Evolutionary conservation across 179 eudicot genomes (phyloP).

Genomic region (Silene coronaria): DNA sequence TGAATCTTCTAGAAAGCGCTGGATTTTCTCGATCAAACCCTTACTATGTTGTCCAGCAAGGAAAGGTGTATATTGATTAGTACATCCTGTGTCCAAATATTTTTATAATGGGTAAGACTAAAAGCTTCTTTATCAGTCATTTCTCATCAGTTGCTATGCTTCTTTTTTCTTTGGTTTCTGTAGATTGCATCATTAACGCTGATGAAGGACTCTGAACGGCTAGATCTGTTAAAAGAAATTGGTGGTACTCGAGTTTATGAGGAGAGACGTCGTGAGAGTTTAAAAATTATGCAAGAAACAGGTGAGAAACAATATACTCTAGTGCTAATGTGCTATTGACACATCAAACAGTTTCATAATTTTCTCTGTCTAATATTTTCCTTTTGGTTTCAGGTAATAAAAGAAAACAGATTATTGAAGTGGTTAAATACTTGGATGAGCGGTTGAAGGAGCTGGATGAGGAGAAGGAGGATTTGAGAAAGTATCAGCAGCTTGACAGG

Average conservation of each 20-base stretch:
- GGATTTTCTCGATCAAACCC: conserved; percentile 99
- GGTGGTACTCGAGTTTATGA: conserved; percentile 99
- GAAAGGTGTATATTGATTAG: conserved; percentile 49
- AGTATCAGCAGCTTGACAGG: conserved; percentile 96
- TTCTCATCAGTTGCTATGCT: conserved; percentile 13
- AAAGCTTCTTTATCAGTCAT: neutral
- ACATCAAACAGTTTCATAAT: conserved; percentile 7
- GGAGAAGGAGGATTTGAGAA: conserved; percentile 88
- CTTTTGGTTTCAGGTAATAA: conserved; percentile 58
- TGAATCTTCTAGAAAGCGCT: conserved; percentile 96
- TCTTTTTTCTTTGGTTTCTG: conserved; percentile 13
- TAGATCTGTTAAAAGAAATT: conserved; percentile 94
- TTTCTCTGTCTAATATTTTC: conserved; percentile 15
- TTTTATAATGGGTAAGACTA: neutral
- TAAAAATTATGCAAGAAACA: conserved; percentile 98
- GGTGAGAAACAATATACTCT: conserved; percentile 44
- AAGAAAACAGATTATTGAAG: conserved; percentile 93
- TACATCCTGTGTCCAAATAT: neutral
- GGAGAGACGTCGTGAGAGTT: conserved; percentile 95
- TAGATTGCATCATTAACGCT: conserved; percentile 90
- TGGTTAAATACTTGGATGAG: conserved; percentile 96
- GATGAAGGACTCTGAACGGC: conserved; percentile 92
- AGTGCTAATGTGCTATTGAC: conserved; percentile 18
- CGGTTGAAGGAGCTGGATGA: conserved; percentile 92
- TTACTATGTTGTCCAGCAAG: conserved; percentile 98